Conservation (phyloP, 2,329 filamentous ascomycete species). For the Phialocephala subalpina region DNA sequence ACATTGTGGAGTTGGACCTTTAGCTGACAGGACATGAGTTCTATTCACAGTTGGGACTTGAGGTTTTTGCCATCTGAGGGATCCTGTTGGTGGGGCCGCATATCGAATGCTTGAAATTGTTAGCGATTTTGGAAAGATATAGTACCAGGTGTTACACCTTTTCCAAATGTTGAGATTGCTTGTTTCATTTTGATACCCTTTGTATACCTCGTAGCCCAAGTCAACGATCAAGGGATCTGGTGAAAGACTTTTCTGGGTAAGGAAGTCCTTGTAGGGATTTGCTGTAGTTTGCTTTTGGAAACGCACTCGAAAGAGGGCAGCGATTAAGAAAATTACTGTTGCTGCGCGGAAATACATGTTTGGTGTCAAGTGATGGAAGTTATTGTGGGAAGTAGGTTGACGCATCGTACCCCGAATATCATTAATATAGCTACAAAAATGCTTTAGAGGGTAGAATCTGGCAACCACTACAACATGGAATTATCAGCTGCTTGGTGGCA, state of each 20-base stretch:
- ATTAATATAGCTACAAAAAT: no score
- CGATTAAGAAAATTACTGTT: no score
- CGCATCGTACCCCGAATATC: no score
- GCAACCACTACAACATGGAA: no score
- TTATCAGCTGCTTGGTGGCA: no score
- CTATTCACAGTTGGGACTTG: conserved; percentile 24
- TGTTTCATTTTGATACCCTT: conserved; percentile 49
- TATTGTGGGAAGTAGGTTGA: no score
- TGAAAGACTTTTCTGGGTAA: not conserved
- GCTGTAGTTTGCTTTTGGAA: no score
- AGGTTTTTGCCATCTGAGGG: conserved; percentile 48
- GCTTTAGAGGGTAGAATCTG: no score
- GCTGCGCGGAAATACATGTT: no score
- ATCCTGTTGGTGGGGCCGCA: conserved; percentile 57
- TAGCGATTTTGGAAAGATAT: not conserved
- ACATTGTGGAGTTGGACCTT: conserved; percentile 34
- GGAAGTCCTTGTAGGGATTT: no score
- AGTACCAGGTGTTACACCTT: conserved; percentile 46
- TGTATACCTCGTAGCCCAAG: conserved; percentile 54
- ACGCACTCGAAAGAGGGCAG: no score
- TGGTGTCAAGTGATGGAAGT: no score
- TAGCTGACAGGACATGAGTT: conserved; percentile 21
- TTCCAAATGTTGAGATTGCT: conserved; percentile 54
- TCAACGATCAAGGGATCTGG: conserved; percentile 44
- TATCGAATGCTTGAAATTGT: conserved; percentile 53